Conservation (phyloP, 2,329 filamentous ascomycete species). For the Fusarium nelsonii region DNA sequence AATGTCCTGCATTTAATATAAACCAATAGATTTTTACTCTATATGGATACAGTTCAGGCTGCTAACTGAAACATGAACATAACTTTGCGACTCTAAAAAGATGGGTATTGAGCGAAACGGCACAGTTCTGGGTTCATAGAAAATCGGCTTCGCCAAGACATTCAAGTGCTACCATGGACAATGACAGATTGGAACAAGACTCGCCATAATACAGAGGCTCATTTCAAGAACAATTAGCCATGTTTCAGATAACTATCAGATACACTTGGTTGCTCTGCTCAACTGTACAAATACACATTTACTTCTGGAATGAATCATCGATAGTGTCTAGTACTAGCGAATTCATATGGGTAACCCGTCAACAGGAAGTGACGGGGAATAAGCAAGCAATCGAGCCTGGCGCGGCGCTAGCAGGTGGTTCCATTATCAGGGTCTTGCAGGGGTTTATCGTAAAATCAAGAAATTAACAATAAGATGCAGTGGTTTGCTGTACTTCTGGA, state of each 20-base stretch:
- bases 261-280: constrained; percentile 11
- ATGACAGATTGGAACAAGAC: background rate
- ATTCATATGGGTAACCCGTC: constrained; percentile 25
- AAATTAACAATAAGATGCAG: background rate
- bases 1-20: too few species aligned
- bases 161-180: background rate
- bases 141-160: background rate
- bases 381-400: constrained; percentile 35
- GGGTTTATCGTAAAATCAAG: constrained; percentile 21
- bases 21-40: too few species aligned
- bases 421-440: constrained; percentile 40
- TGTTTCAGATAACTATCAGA: constrained; percentile 7
- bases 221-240: constrained; percentile 2
- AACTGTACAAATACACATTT: background rate
- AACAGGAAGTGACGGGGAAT: constrained; percentile 30
- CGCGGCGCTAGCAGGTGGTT: constrained; percentile 29
- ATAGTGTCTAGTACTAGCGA: constrained; percentile 13
- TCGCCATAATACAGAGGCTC: background rate
- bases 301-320: constrained; percentile 30
- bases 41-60: too few species aligned
- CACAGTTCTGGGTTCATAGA: too few species aligned
- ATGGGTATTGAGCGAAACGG: constrained; percentile 1
- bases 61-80: too few species aligned
- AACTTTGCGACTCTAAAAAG: background rate
- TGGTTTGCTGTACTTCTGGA: background rate